These are phyloP conservation scores for Colletotrichum tamarilloi DNA, from an alignment of 2,329 filamentous ascomycete species.

Conservation along the genomic window DNA sequence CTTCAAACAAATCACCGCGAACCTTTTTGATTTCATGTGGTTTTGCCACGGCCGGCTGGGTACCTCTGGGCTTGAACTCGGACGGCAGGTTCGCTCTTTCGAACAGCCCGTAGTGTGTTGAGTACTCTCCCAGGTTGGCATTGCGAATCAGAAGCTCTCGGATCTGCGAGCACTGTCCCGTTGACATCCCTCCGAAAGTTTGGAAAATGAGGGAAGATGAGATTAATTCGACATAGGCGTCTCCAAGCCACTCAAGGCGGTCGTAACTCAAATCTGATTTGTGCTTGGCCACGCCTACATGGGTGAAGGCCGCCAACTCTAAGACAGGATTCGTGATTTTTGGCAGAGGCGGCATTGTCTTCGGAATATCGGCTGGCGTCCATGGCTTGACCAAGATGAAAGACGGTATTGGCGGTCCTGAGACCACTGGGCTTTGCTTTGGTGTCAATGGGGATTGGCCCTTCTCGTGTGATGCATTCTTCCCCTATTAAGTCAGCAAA, in stretches of 20 bases:
- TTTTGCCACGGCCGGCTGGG: conserved; percentile 51
- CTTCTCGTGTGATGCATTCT: not conserved
- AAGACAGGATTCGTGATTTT: conserved; percentile 68
- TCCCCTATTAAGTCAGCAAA: not conserved
- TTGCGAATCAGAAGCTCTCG: conserved; percentile 87
- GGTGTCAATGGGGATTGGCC: not conserved
- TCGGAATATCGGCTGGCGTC: conserved; percentile 61
- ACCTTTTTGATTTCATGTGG: conserved; percentile 71
- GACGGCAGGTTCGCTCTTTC: conserved; percentile 68
- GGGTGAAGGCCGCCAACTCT: conserved; percentile 74
- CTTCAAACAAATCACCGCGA: conserved; percentile 88
- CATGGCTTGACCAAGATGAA: conserved; percentile 54
- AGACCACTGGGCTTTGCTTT: not conserved
- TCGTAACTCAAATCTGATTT: conserved; percentile 73
- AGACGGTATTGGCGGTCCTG: conserved; percentile 24
- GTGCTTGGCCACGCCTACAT: conserved; percentile 59
- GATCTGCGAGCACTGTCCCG: conserved; percentile 79
- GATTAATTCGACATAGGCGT: conserved; percentile 84
- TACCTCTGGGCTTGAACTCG: conserved; percentile 48
- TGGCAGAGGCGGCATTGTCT: conserved; percentile 68
- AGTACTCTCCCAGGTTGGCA: conserved; percentile 77
- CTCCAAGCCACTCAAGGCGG: conserved; percentile 87
- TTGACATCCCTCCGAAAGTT: conserved; percentile 72
- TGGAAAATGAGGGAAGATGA: conserved; percentile 80
- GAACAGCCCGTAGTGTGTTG: conserved; percentile 77